Evolutionary conservation across 768 basidiomycete species (phyloP).

Genomic region (Sporobolomyces phaffii): DNA sequence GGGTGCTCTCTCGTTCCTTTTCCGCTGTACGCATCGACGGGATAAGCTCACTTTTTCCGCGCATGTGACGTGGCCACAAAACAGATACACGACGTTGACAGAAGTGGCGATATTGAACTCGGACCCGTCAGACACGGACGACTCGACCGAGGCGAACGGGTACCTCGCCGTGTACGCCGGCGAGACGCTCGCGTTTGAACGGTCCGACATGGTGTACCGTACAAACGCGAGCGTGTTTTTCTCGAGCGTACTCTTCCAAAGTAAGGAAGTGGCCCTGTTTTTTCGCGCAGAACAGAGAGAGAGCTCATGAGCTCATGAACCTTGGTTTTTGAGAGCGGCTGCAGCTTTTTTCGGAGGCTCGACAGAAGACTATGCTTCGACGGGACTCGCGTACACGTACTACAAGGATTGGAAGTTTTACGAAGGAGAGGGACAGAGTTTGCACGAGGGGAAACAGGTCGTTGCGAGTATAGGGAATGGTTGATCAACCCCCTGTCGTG

Average conservation of each 20-base stretch:
- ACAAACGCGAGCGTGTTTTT: conserved; percentile 13
- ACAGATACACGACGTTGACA: conserved; percentile 20
- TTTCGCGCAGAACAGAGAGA: too few relatives aligned
- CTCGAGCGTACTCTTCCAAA: conserved; percentile 1
- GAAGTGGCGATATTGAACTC: conserved; percentile 23
- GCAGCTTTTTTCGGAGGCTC: conserved; percentile 32
- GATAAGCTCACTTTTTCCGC: too few relatives aligned
- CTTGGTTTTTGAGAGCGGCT: fast-evolving
- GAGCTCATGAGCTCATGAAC: too few relatives aligned
- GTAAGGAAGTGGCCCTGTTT: neutral
- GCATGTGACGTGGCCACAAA: too few relatives aligned
- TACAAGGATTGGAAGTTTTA: conserved; percentile 20
- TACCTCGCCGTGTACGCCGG: conserved; percentile 15
- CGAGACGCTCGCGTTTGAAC: conserved; percentile 14
- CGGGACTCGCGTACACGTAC: conserved; percentile 2
- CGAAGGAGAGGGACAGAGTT: conserved; percentile 9
- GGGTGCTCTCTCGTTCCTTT: too few relatives aligned
- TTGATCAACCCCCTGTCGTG: too few relatives aligned
- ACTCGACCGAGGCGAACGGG: conserved; percentile 17
- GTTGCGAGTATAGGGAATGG: conserved; percentile 3
- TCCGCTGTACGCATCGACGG: too few relatives aligned
- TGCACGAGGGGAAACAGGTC: neutral
- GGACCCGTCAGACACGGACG: neutral
- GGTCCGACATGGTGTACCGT: conserved; percentile 9
- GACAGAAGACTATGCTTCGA: conserved; percentile 6